Conservation (phyloP, 208 protist genomes). For the Leishmania gerbilli region DNA sequence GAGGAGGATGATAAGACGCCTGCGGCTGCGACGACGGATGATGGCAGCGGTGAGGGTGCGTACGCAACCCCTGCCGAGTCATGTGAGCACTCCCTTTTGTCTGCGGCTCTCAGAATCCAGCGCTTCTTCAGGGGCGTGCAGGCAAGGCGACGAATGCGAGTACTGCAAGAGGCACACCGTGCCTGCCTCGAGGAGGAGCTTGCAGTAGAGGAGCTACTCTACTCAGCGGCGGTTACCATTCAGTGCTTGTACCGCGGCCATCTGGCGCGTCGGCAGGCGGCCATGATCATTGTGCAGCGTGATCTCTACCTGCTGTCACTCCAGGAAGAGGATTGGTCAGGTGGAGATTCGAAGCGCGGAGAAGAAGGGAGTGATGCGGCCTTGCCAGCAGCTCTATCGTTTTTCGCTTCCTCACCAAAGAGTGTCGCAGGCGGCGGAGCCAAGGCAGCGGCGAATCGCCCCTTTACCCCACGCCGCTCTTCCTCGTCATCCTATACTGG, state of each 20-base stretch:
- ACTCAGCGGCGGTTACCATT: constrained; percentile 47
- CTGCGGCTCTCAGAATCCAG: constrained; percentile 39
- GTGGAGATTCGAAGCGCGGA: constrained; percentile 12
- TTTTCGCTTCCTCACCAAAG: not conserved
- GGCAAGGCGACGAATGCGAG: constrained; percentile 16
- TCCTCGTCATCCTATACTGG: not conserved
- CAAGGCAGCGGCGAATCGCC: not conserved
- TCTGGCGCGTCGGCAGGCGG: constrained; percentile 32
- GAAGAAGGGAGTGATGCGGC: constrained; percentile 6
- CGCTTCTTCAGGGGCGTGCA: constrained; percentile 23
- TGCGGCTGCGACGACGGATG: not conserved
- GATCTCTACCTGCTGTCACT: constrained; percentile 30
- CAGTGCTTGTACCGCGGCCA: constrained; percentile 55
- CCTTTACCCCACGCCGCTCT: not conserved
- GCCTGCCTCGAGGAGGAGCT: constrained; percentile 28
- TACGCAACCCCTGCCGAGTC: not conserved
- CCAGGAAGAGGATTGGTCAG: constrained; percentile 7
- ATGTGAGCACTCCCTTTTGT: not conserved
- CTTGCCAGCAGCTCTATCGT: not conserved
- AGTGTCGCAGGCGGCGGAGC: not conserved
- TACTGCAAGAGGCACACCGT: constrained; percentile 11
- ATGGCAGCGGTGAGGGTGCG: constrained; percentile 8
- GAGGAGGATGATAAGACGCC: constrained; percentile 4
- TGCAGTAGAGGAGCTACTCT: constrained; percentile 33
- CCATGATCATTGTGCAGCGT: constrained; percentile 23